Conservation (phyloP, 495 filamentous ascomycete genomes). For the Talaromyces wortmannii region DNA sequence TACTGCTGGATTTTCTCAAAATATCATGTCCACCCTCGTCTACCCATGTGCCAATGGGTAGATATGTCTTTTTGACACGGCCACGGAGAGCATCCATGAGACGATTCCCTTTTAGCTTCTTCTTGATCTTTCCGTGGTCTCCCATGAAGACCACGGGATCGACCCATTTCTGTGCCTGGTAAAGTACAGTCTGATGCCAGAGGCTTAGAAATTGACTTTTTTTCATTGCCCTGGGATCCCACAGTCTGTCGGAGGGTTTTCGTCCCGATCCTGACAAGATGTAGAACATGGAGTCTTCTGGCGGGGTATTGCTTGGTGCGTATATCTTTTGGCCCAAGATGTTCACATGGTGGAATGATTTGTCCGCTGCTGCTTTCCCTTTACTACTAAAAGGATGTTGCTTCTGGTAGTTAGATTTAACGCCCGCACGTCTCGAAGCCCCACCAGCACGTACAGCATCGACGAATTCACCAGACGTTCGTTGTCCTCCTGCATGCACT, state of each 20-base stretch:
- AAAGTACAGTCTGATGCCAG: neutral
- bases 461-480: no score
- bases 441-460: no score
- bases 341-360: constrained; percentile 29
- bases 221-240: constrained; percentile 7
- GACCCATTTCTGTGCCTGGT: neutral
- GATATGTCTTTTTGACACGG: no score
- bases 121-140: neutral
- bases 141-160: neutral
- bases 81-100: no score
- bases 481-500: no score
- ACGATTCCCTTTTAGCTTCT: no score
- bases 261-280: constrained; percentile 1
- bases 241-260: neutral
- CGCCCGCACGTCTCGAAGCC: no score
- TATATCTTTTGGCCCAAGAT: constrained; percentile 14
- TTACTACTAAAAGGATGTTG: neutral
- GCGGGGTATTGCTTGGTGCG: constrained; percentile 14
- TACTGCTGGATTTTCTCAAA: no score
- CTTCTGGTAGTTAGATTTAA: neutral
- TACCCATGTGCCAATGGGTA: no score
- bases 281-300: constrained; percentile 24
- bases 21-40: no score
- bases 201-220: neutral
- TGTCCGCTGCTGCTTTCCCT: neutral